These are phyloP conservation scores for Termitomyces sp. DNA, from an alignment of 768 basidiomycete genomes.

Conservation along the genomic window DNA sequence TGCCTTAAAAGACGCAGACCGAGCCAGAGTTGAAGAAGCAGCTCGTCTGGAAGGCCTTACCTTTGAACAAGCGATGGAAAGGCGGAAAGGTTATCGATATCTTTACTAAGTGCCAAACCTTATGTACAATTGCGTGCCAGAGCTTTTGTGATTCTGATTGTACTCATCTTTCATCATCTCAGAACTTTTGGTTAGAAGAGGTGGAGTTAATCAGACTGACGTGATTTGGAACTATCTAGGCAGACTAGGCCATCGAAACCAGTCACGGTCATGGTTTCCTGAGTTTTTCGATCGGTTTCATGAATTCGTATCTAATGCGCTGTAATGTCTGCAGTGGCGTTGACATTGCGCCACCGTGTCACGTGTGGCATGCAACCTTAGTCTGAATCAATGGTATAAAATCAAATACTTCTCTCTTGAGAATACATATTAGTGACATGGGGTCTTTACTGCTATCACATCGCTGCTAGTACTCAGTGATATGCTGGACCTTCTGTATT, in stretches of 20 bases:
- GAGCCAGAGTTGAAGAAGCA: constrained; percentile 52
- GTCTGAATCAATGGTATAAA: too few species aligned
- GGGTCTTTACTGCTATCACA: too few species aligned
- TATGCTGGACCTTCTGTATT: too few species aligned
- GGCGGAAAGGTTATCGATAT: constrained; percentile 56
- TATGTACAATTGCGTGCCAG: too few species aligned
- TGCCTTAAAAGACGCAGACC: constrained; percentile 40
- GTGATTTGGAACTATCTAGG: not conserved
- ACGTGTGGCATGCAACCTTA: too few species aligned
- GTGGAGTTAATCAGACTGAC: not conserved
- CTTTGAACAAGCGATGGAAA: constrained; percentile 55
- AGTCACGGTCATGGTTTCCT: not conserved
- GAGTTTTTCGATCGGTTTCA: too few species aligned
- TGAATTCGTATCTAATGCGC: too few species aligned
- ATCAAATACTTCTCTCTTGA: too few species aligned
- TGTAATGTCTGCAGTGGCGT: too few species aligned
- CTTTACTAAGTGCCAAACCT: constrained; percentile 39
- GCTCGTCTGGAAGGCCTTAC: constrained; percentile 57
- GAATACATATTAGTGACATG: too few species aligned
- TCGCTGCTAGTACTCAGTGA: too few species aligned
- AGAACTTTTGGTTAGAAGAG: not conserved
- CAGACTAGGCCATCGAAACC: not conserved
- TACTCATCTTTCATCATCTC: not conserved
- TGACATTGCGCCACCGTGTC: too few species aligned
- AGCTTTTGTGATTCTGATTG: not conserved